Evolutionary conservation across 192 early-diverging fungal species (phyloP).

Genomic region (Coemansia sp.): DNA sequence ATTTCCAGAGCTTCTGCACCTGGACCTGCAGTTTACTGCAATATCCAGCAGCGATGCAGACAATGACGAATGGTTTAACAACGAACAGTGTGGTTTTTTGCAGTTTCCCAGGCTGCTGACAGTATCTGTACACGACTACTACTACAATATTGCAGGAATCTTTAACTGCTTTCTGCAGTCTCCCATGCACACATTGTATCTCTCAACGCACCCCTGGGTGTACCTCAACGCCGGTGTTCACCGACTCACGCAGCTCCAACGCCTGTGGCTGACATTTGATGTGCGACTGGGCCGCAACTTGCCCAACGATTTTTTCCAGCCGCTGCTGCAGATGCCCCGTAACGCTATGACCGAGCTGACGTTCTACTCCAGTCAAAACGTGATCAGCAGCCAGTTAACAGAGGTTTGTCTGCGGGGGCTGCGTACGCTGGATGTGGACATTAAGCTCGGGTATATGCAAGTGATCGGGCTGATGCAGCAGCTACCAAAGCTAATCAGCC

Average conservation of each 20-base stretch:
- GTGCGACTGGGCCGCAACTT: background rate
- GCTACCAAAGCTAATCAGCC: background rate
- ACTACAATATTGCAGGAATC: conserved; percentile 7
- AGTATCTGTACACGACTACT: background rate
- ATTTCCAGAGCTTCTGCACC: background rate
- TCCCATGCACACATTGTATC: background rate
- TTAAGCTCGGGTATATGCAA: background rate
- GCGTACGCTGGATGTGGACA: background rate
- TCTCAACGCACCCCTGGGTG: background rate
- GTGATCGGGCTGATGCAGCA: background rate
- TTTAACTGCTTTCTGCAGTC: background rate
- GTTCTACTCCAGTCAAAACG: background rate
- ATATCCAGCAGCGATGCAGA: background rate
- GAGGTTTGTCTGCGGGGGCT: background rate
- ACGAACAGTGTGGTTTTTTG: background rate
- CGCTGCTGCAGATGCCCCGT: background rate
- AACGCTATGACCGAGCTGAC: background rate
- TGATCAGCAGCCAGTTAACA: background rate
- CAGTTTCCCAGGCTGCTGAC: background rate
- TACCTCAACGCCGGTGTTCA: background rate
- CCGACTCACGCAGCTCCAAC: background rate
- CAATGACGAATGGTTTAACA: background rate
- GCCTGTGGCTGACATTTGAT: background rate
- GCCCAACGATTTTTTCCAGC: background rate
- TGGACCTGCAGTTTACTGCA: background rate